These are phyloP conservation scores for Begonia fuchsioides DNA, from an alignment of 306 rosid species.

Conservation along the genomic window DNA sequence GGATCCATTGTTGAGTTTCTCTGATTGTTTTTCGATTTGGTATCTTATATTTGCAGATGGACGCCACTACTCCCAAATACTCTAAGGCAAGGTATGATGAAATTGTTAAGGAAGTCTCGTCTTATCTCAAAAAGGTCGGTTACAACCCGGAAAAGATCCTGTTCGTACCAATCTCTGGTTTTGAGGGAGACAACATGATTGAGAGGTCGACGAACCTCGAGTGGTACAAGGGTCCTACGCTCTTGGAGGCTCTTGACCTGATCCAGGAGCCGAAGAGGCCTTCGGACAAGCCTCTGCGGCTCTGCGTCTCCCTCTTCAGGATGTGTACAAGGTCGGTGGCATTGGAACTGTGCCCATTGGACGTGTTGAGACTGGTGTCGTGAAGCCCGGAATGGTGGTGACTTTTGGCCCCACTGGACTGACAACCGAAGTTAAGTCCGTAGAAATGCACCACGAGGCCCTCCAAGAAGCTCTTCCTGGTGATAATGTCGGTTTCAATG, in stretches of 20 bases:
- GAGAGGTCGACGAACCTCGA: conserved; percentile 20
- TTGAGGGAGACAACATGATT: conserved; percentile 26
- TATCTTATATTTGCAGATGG: conserved; percentile 13
- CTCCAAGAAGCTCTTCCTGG: no score
- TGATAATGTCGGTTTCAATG: conserved; percentile 31
- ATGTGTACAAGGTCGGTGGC: conserved; percentile 22
- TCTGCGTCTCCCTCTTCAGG: conserved; percentile 19
- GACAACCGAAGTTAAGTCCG: conserved; percentile 28
- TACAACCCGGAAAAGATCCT: conserved; percentile 23
- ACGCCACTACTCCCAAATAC: conserved; percentile 24
- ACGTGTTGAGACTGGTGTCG: conserved; percentile 20
- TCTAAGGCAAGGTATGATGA: conserved; percentile 21
- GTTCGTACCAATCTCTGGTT: conserved; percentile 24
- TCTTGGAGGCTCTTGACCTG: conserved; percentile 18
- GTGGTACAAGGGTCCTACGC: conserved; percentile 26
- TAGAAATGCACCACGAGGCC: conserved; percentile 31
- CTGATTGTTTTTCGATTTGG: neutral
- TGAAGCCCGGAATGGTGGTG: conserved; percentile 22
- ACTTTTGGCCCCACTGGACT: conserved; percentile 20
- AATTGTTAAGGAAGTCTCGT: conserved; percentile 19
- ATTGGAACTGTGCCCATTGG: conserved; percentile 29
- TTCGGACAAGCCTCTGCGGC: conserved; percentile 23
- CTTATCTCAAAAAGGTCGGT: conserved; percentile 20
- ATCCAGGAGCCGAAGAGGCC: conserved; percentile 23
- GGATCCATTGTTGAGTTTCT: no score